These are phyloP conservation scores for Echinosophora koreensis DNA, from an alignment of 306 rosid species.

Conservation along the genomic window DNA sequence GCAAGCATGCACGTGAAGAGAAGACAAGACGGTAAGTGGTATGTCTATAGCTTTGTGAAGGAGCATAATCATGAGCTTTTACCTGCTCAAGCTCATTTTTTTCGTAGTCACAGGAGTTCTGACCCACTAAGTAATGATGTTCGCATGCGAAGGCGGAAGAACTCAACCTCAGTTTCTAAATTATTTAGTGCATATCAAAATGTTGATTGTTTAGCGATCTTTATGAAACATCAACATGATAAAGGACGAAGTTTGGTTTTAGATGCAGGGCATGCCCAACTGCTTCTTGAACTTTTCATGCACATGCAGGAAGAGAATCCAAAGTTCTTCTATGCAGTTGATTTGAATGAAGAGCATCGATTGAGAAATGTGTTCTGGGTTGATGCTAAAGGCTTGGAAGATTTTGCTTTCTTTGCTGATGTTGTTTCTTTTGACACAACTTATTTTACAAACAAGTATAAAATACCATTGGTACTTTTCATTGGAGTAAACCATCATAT, in stretches of 20 bases:
- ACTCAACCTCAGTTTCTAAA: constrained; percentile 54
- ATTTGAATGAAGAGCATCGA: constrained; percentile 71
- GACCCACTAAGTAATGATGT: constrained; percentile 59
- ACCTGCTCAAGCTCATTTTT: constrained; percentile 70
- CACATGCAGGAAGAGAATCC: constrained; percentile 72
- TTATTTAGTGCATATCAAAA: constrained; percentile 62
- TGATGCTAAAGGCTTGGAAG: constrained; percentile 71
- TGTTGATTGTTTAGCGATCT: constrained; percentile 65
- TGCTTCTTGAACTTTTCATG: constrained; percentile 69
- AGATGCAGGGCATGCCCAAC: constrained; percentile 65
- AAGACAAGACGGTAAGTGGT: constrained; percentile 70
- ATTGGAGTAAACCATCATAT: constrained; percentile 67
- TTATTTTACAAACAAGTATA: constrained; percentile 63
- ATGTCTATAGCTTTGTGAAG: constrained; percentile 64
- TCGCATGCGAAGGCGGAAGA: constrained; percentile 65
- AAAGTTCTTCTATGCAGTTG: constrained; percentile 67
- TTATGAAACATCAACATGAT: constrained; percentile 58
- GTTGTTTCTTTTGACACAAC: constrained; percentile 72
- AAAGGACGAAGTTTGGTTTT: constrained; percentile 60
- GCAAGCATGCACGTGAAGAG: constrained; percentile 75
- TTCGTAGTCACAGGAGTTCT: constrained; percentile 66
- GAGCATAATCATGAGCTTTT: constrained; percentile 72
- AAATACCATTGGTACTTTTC: constrained; percentile 66
- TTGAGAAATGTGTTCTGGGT: constrained; percentile 75
- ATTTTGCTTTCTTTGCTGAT: constrained; percentile 60